phyloP scores from a whole-genome alignment of 1,139 yeast genomes.

The Saccharomycopsis hybrid region DNA sequence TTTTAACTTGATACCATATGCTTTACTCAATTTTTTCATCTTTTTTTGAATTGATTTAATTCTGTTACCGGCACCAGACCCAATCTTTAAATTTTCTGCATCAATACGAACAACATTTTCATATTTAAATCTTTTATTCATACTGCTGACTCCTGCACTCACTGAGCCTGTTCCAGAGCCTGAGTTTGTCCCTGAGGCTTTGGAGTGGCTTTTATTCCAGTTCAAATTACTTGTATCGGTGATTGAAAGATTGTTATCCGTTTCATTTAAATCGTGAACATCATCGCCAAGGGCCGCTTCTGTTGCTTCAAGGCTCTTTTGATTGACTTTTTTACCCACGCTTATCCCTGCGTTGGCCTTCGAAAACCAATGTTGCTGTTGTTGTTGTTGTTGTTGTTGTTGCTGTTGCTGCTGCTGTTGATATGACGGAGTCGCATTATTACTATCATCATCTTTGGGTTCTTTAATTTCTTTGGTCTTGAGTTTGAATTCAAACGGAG shows the following conservation, averaged over 20 bases:
- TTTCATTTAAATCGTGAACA: slow-evolving; percentile 21
- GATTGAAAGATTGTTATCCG: neutral
- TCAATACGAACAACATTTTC: slow-evolving; percentile 42
- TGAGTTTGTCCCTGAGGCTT: too few species aligned
- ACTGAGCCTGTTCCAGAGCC: slow-evolving; percentile 8
- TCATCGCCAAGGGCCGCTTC: slow-evolving; percentile 25
- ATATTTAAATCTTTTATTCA: slow-evolving; percentile 21
- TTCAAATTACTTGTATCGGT: too few species aligned
- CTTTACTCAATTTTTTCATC: slow-evolving; percentile 38
- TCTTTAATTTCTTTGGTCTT: slow-evolving; percentile 26
- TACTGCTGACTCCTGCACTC: slow-evolving; percentile 18
- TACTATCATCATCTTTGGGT: slow-evolving; percentile 21
- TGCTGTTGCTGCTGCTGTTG: too few species aligned
- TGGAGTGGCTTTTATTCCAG: slow-evolving; percentile 28
- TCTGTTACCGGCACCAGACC: slow-evolving; percentile 49
- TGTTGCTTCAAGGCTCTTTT: neutral
- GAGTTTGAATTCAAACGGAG: slow-evolving; percentile 38
- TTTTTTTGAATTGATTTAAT: slow-evolving; percentile 45
- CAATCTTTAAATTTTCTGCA: slow-evolving; percentile 45
- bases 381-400: too few species aligned
- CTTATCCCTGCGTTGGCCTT: neutral
- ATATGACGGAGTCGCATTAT: neutral
- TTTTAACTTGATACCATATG: slow-evolving; percentile 35
- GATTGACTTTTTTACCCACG: too few species aligned
- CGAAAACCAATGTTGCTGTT: too few species aligned